Conservation (phyloP, 2,329 filamentous ascomycete genomes). For the Cryphonectria naterciae region DNA sequence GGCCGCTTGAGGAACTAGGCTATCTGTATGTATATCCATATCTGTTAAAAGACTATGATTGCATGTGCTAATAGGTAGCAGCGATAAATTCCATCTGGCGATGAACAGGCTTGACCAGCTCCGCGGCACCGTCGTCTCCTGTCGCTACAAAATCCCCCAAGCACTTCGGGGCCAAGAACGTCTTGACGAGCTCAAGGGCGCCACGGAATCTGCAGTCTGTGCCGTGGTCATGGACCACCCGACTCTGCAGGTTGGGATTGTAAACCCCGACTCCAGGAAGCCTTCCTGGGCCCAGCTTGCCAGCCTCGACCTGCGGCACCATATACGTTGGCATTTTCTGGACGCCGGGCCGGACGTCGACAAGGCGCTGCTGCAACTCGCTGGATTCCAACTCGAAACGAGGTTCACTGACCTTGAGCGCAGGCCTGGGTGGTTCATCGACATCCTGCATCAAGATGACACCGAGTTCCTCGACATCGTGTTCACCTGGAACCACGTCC, state of each 20-base stretch:
- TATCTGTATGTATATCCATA: background rate
- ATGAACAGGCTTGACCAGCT: constrained; percentile 28
- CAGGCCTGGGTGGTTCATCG: constrained; percentile 21
- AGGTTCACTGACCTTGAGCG: constrained; percentile 12
- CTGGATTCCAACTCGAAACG: constrained; percentile 18
- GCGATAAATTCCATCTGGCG: constrained; percentile 15
- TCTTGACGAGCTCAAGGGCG: constrained; percentile 12
- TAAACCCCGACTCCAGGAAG: constrained; percentile 19
- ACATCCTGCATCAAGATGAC: constrained; percentile 3
- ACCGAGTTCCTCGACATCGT: constrained; percentile 33
- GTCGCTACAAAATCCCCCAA: constrained; percentile 23
- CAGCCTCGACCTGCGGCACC: constrained; percentile 26
- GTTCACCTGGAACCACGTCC: constrained; percentile 37
- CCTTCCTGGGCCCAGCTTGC: constrained; percentile 27
- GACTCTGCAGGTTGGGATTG: constrained; percentile 26
- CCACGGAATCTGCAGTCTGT: constrained; percentile 20
- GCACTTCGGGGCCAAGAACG: constrained; percentile 16
- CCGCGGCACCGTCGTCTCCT: constrained; percentile 24
- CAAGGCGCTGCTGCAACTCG: background rate
- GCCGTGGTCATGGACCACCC: constrained; percentile 25
- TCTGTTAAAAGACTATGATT: background rate
- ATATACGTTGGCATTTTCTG: constrained; percentile 23
- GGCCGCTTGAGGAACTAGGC: background rate
- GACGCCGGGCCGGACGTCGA: constrained; percentile 4
- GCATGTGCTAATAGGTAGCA: background rate